Evolutionary conservation across 495 filamentous ascomycete species (phyloP).

Genomic region (Friedmanniomyces endolithicus): DNA sequence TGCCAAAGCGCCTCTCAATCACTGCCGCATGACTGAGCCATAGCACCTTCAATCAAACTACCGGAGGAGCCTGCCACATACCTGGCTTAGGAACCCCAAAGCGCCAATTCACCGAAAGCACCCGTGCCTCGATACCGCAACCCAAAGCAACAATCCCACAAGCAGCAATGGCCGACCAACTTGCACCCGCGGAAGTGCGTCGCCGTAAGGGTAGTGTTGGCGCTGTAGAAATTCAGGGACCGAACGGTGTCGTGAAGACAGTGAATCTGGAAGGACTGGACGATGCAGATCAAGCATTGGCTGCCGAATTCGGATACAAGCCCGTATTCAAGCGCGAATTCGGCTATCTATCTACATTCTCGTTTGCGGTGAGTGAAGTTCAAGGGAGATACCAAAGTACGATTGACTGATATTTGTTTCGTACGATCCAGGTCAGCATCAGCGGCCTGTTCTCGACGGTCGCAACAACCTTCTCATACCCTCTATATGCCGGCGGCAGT

Average conservation of each 20-base stretch:
- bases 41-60: neutral
- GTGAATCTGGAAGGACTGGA: slow-evolving; percentile 18
- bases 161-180: slow-evolving; percentile 8
- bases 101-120: neutral
- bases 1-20: neutral
- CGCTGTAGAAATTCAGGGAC: slow-evolving; percentile 13
- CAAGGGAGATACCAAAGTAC: too few species aligned
- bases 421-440: neutral
- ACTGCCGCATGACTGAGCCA: neutral
- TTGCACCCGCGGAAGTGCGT: slow-evolving; percentile 4
- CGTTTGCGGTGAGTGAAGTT: slow-evolving; percentile 43
- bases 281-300: slow-evolving; percentile 21
- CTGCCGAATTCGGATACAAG: slow-evolving; percentile 23
- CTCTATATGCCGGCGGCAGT: slow-evolving; percentile 46
- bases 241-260: slow-evolving; percentile 4
- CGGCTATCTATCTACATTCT: slow-evolving; percentile 48
- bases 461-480: slow-evolving; percentile 50
- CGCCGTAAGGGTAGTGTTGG: slow-evolving; percentile 12
- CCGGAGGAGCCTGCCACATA: neutral
- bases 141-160: neutral
- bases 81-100: neutral
- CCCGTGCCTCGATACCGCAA: neutral
- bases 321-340: slow-evolving; percentile 51
- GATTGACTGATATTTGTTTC: too few species aligned
- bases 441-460: slow-evolving; percentile 47